Base-by-base conservation (phyloP, 1,139 yeast genomes). In the Magnusiomyces paraingens region DNA sequence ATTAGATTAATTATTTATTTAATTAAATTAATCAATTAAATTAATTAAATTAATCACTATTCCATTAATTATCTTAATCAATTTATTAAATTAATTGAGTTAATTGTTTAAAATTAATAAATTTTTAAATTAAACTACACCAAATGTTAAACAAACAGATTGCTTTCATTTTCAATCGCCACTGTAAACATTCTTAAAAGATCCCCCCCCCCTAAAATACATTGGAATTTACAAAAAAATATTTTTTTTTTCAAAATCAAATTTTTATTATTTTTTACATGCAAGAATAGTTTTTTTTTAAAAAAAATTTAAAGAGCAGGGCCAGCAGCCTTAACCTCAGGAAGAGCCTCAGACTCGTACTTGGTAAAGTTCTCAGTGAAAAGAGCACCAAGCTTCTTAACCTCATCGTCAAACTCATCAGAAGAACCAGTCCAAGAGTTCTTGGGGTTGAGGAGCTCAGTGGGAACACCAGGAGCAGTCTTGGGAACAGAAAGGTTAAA, bases 241-340 rank as follows among this genome's bases (percentile, higher is more conserved):
- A 17, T 41, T n/a, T 43, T n/a, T 15, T 4, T 41, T n/a, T 43
- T n/a, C 32, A 26, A 18, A 43, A 43, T 20, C n/a, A 21, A 43
- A 43, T 41, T 41, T 17, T 41, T 41, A 38, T 42, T 8, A 20
- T 42, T 21, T 11, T 11, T 20, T 42, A 42, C 12, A 42, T 42
- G 43, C 43, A 40, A n/a, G 11, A n/a, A 17, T 2, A 40, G 8
- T 20, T 29, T 8, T 11, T 15, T 32, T 14, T 15, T 14, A 36
- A 41, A 2, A 26, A 10, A 12, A 11, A 39, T 11, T 57, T 64
- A 65, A 45, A 64, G 49, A 51, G 57, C 60, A 63, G 99, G 99
- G 61, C 97, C 98, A 66, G 98, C 98, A 69, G 93, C 88, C 68
- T 86, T 75, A 56, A 93, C 98, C 70, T 89, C 96, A 42, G 77